phyloP scores from a whole-genome alignment of 1,284 basidiomycete species.

The Pseudozyma pruni region DNA sequence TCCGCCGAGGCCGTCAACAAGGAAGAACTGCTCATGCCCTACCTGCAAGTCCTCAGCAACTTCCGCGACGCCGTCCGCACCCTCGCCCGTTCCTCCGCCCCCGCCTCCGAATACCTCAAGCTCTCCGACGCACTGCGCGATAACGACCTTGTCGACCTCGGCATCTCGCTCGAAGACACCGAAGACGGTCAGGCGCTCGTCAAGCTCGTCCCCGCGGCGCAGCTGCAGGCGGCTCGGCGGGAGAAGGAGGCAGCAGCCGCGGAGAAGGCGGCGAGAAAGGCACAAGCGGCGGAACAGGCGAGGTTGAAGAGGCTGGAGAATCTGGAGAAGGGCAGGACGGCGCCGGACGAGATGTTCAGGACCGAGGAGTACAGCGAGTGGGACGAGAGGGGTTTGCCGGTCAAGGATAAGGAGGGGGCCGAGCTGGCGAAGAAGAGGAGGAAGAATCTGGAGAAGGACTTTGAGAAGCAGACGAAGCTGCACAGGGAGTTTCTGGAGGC shows the following conservation, averaged over 20 bases:
- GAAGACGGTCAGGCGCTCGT: conserved; percentile 81
- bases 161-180: conserved; percentile 95
- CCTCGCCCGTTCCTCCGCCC: conserved; percentile 75
- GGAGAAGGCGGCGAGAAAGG: conserved; percentile 85
- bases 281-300: conserved; percentile 77
- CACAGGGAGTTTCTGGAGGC: conserved; percentile 63
- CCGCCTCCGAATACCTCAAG: conserved; percentile 58
- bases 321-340: conserved; percentile 82
- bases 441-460: conserved; percentile 86
- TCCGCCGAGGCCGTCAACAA: conserved; percentile 71
- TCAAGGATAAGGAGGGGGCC: conserved; percentile 82
- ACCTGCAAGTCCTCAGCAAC: conserved; percentile 82
- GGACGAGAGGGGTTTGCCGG: conserved; percentile 85
- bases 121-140: conserved; percentile 84
- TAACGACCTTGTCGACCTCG: conserved; percentile 87
- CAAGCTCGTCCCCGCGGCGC: conserved; percentile 86
- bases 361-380: conserved; percentile 75
- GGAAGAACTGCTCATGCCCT: conserved; percentile 88
- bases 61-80: conserved; percentile 91
- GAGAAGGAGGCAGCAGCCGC: conserved; percentile 84
- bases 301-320: conserved; percentile 79
- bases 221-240: conserved; percentile 84
- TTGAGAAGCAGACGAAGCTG: conserved; percentile 73
- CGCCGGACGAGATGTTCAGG: conserved; percentile 84
- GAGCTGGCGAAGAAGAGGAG: conserved; percentile 83